Evolutionary conservation across 495 filamentous ascomycete genomes (phyloP).

Genomic region (Tuber melanosporum): DNA sequence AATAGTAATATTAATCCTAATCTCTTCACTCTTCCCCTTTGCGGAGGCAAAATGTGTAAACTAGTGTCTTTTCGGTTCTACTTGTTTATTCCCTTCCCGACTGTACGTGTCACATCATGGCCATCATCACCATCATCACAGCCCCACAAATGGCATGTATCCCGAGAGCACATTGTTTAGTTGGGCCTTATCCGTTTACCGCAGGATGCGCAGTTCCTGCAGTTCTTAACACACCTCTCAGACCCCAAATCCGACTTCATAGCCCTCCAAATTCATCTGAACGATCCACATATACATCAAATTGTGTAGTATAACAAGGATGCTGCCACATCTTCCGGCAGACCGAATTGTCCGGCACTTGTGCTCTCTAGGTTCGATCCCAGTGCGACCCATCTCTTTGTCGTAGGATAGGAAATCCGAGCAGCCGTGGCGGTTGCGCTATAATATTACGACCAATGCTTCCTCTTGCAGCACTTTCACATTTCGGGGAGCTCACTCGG

Average conservation of each 20-base stretch:
- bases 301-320: neutral
- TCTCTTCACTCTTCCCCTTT: neutral
- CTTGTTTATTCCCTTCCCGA: constrained; percentile 6
- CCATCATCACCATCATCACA: neutral
- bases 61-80: constrained; percentile 14
- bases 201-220: neutral
- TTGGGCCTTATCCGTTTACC: neutral
- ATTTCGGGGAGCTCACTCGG: neutral
- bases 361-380: neutral
- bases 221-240: neutral
- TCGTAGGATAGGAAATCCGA: neutral
- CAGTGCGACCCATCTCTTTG: neutral
- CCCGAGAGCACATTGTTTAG: neutral
- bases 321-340: neutral
- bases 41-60: constrained; percentile 26
- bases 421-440: neutral
- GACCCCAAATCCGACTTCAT: neutral
- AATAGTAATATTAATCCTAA: constrained; percentile 8
- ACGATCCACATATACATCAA: neutral
- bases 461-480: neutral
- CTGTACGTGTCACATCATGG: neutral
- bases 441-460: neutral
- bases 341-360: neutral
- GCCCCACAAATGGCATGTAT: neutral
- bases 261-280: neutral